Evolutionary conservation across 2,329 filamentous ascomycete genomes (phyloP), one percentile per base, ranked within the genome.

Genomic region (Trichothecium sympodiale): DNA sequence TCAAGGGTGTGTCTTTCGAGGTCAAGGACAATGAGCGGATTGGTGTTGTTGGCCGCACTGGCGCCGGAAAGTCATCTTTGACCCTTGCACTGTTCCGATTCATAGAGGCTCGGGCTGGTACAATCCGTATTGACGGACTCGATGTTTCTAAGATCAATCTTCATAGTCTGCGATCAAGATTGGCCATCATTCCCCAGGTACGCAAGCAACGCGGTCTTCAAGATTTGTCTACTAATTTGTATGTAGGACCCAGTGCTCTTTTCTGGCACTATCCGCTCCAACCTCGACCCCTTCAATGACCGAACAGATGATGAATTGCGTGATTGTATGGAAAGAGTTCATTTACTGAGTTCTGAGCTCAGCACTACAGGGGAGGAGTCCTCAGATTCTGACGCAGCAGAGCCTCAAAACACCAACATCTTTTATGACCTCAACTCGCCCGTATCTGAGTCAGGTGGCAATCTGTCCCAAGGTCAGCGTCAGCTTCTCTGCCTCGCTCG

Each of bases 51-150:
- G 83, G 83, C 9, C 74, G 83, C 13, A 88, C 83, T 0, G 83
- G 83, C 4, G 82, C 82, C 0, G 83, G 83, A 38, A 88, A 88
- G 56, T 84, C 80, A 0, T 83, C 79, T 0, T 58, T 88, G 16
- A 85, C 83, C 0, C 63, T 87, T 2, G 81, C 83, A 0, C 61
- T 88, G 1, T 87, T 88, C 67, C 77, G 83, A 15, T 86, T 88
- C 61, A 60, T 88, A 10, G 80, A 86, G 51, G 72, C 79, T 1
- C 59, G 67, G 5, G 69, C 74, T 10, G 83, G 83, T 8, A 71
- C 58, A 12, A 77, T 88, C 41, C 53, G 65, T 39, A 81, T 89
- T 41, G 83, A 88, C 46, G 82, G 81, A 0, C 46, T 85, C 10
- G 81, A 88, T 48, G 83, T 87, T 35, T 78, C 80, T 16, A 80